Base-by-base conservation (phyloP, 2,329 filamentous ascomycete genomes). In the Domatiomyces globalis region DNA sequence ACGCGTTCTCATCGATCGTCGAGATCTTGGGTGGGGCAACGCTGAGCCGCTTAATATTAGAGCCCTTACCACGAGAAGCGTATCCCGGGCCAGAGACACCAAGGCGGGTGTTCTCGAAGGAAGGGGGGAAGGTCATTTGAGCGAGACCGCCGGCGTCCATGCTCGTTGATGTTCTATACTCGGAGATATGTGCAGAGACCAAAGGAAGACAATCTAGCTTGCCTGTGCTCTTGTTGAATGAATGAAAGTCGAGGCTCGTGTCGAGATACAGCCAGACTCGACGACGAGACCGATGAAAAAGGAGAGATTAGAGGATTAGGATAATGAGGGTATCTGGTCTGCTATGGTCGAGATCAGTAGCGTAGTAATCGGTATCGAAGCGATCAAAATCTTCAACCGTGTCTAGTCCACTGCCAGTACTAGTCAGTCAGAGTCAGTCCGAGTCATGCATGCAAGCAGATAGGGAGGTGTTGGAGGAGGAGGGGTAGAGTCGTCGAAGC, bases 121-220 rank as follows among this genome's bases (percentile, higher is more conserved):
- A 85, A 69, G 83, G 79, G 76, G 83, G 86, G 76, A 87, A 90
- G 74, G 87, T 86, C 90, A 96, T 96, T 79, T 94, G 88, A 92
- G 88, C 84, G 76, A 95, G 87, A 92, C 88, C 87, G 79, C 90
- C 90, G 80, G 90, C 83, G 90, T 95, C 85, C 84, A 94, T 71
- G 54, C 59, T 60, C 59, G 60, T 39, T 39, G 33, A 39, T 39
- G 33, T 39, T 39, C 33, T 39, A 39, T 39, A 39, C 10, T 39
- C 33, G 33, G 33, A 39, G 33, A 39, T 39, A 39, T 39, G 33
- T 39, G 33, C 33, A 39, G 33, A 39, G 33, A 39, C 33, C 33
- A 39, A 39, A 39, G 33, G 15, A 39, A 39, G 33, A 15, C 33
- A 39, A 15, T 39, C 33, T 39, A 39, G 33, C 33, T 39, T 15